Evolutionary conservation across 2,329 filamentous ascomycete genomes (phyloP).

Genomic region (Diaporthe vaccinii): DNA sequence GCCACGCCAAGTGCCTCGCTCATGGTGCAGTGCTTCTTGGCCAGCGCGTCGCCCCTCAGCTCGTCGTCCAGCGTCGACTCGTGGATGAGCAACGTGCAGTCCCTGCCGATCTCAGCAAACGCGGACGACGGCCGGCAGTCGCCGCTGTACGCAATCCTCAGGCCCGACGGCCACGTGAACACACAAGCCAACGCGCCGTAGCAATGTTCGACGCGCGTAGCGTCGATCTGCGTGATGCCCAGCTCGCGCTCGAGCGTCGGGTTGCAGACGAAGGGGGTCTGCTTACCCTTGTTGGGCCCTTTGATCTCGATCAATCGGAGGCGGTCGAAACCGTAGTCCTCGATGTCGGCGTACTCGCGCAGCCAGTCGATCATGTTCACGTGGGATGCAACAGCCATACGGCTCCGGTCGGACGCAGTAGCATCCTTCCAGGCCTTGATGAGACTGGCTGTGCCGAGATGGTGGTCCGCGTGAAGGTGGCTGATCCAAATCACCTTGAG

Average conservation of each 20-base stretch:
- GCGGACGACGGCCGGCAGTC: slow-evolving; percentile 84
- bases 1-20: slow-evolving; percentile 86
- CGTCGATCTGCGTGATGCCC: slow-evolving; percentile 76
- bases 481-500: slow-evolving; percentile 91
- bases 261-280: slow-evolving; percentile 51
- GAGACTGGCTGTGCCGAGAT: slow-evolving; percentile 86
- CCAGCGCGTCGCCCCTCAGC: slow-evolving; percentile 79
- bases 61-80: slow-evolving; percentile 97
- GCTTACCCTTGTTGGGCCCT: slow-evolving; percentile 21
- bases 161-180: slow-evolving; percentile 81
- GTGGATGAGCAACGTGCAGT: slow-evolving; percentile 88
- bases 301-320: slow-evolving; percentile 52
- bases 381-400: slow-evolving; percentile 78
- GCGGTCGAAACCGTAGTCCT: slow-evolving; percentile 79
- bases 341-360: slow-evolving; percentile 81
- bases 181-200: slow-evolving; percentile 81
- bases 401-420: slow-evolving; percentile 52
- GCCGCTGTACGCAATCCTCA: slow-evolving; percentile 93
- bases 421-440: slow-evolving; percentile 83
- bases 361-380: slow-evolving; percentile 81
- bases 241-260: slow-evolving; percentile 54
- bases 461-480: slow-evolving; percentile 96
- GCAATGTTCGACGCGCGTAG: slow-evolving; percentile 83
- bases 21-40: slow-evolving; percentile 93
- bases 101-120: slow-evolving; percentile 79